phyloP scores from a whole-genome alignment of 2,329 filamentous ascomycete species.

The Annulohypoxylon truncatum region DNA sequence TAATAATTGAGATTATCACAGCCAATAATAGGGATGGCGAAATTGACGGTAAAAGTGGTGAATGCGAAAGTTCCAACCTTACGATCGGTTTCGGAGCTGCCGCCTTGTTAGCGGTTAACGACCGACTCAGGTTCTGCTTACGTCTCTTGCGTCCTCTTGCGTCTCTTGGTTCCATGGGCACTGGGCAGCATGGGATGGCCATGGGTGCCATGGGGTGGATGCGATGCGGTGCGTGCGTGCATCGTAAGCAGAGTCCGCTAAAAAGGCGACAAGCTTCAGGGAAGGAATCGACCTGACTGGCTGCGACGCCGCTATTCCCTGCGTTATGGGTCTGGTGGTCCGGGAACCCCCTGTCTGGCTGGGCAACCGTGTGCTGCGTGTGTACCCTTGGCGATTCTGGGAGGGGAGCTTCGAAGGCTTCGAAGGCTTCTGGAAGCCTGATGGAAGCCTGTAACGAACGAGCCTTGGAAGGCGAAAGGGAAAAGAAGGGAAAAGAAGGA shows the following conservation, averaged over 20 bases:
- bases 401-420: conserved; percentile 35
- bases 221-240: conserved; percentile 33
- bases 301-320: conserved; percentile 35
- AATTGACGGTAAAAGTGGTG: conserved; percentile 30
- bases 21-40: conserved; percentile 36
- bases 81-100: conserved; percentile 44
- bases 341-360: conserved; percentile 40
- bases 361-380: conserved; percentile 43
- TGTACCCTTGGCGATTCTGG: conserved; percentile 25
- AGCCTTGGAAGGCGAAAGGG: conserved; percentile 20
- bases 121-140: conserved; percentile 44
- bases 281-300: conserved; percentile 43
- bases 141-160: conserved; percentile 37
- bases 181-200: not conserved
- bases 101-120: conserved; percentile 42
- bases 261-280: conserved; percentile 35
- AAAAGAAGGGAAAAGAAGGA: conserved; percentile 23
- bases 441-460: conserved; percentile 49
- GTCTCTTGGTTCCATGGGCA: conserved; percentile 36
- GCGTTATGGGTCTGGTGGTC: conserved; percentile 38
- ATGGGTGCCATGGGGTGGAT: not conserved
- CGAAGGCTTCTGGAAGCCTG: conserved; percentile 48
- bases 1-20: conserved; percentile 30
- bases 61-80: conserved; percentile 28
- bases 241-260: conserved; percentile 46